These are phyloP conservation scores for Nyssa sinensis DNA, from an alignment of 148 eudicot species.

Conservation along the genomic window DNA sequence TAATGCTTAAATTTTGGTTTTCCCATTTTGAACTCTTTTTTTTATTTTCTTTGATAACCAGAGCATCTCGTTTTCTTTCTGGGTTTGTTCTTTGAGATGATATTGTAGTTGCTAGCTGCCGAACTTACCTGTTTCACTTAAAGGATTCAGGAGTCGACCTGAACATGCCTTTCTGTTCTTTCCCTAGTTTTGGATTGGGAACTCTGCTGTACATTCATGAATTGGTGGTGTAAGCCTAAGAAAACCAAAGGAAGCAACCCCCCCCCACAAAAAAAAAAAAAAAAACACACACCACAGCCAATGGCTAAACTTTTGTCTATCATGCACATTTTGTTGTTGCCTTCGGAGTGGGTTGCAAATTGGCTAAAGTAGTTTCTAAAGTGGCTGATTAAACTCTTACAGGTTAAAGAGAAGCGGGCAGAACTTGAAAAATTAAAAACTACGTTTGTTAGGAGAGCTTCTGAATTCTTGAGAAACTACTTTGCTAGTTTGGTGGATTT, in stretches of 20 bases:
- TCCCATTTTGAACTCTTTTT: neutral
- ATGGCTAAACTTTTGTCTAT: neutral
- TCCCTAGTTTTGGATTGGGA: neutral
- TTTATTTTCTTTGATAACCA: neutral
- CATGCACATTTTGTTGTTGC: constrained; percentile 4
- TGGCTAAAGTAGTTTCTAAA: constrained; percentile 8
- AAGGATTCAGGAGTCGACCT: neutral
- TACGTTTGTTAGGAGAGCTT: constrained; percentile 84
- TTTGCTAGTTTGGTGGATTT: constrained; percentile 93
- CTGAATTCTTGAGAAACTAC: constrained; percentile 82
- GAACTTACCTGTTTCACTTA: neutral
- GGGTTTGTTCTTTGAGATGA: neutral
- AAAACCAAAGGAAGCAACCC: neutral
- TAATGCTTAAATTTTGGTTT: neutral
- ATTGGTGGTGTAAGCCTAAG: neutral
- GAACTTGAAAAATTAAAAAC: constrained; percentile 76
- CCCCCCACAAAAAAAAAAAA: no score
- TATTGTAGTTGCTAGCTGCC: constrained; percentile 6
- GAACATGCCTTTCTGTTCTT: constrained; percentile 1
- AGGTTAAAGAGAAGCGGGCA: constrained; percentile 86
- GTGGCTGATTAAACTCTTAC: constrained; percentile 13
- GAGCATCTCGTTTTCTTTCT: neutral
- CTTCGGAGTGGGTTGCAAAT: neutral
- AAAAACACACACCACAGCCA: no score
- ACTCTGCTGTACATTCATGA: neutral